Evolutionary conservation across 768 basidiomycete species (phyloP).

Genomic region (Podaxis carcinomalis): DNA sequence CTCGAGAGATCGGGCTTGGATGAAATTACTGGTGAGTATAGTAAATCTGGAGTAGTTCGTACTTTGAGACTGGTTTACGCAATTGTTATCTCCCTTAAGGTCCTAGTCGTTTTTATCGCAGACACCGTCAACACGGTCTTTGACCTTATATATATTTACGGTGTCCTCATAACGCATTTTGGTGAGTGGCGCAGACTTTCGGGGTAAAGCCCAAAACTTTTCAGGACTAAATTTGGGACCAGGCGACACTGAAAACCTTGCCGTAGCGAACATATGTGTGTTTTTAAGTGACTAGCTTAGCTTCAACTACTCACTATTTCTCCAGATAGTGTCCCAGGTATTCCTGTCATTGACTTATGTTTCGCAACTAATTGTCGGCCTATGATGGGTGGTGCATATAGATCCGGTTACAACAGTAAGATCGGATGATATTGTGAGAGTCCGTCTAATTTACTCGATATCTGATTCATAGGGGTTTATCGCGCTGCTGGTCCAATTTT

Average conservation of each 20-base stretch:
- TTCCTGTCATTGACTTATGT: not conserved
- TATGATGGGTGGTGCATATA: not conserved
- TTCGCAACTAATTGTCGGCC: not conserved
- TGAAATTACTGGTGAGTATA: not conserved
- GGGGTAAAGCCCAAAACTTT: not conserved
- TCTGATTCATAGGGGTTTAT: constrained; percentile 34
- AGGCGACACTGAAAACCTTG: not conserved
- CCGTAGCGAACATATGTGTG: not conserved
- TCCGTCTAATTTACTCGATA: not conserved
- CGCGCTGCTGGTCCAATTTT: constrained; percentile 39
- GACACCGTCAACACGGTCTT: not conserved
- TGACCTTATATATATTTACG: not conserved
- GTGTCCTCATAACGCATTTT: not conserved
- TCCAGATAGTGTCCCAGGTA: not conserved
- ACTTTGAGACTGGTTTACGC: not conserved
- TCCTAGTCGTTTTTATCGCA: not conserved
- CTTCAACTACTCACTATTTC: not conserved
- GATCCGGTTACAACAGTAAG: not conserved
- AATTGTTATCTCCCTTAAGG: not conserved
- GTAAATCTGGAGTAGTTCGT: not conserved
- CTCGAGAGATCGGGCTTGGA: not conserved
- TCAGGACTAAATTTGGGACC: not conserved
- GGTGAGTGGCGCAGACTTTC: not conserved
- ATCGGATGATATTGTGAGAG: not conserved
- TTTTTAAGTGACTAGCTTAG: not conserved